These are phyloP conservation scores for Nakazawaea laoshanensis DNA, from an alignment of 805 yeast genomes.

Conservation along the genomic window DNA sequence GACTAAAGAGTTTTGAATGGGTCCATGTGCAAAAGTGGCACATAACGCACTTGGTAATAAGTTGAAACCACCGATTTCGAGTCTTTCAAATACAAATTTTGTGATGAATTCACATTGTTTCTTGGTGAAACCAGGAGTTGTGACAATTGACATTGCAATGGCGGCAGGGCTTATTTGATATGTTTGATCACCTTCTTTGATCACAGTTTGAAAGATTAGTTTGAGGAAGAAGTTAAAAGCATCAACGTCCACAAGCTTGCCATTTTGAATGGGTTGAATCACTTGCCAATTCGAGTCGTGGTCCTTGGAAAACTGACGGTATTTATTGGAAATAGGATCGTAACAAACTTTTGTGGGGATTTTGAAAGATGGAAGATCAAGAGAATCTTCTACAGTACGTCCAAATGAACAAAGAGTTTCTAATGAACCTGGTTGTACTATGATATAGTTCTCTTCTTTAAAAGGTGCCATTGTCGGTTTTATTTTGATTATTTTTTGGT, in stretches of 20 bases:
- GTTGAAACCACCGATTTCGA: constrained; percentile 67
- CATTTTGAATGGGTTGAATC: constrained; percentile 56
- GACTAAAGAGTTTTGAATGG: constrained; percentile 56
- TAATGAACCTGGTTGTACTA: constrained; percentile 75
- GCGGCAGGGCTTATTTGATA: constrained; percentile 25
- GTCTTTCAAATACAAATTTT: constrained; percentile 63
- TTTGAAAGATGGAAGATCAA: constrained; percentile 66
- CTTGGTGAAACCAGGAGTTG: constrained; percentile 65
- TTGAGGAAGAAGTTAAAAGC: constrained; percentile 63
- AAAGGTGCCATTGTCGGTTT: constrained; percentile 24
- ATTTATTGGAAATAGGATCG: constrained; percentile 18
- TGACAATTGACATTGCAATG: constrained; percentile 63
- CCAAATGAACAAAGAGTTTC: constrained; percentile 76
- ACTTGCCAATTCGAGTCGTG: constrained; percentile 27
- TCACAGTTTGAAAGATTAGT: constrained; percentile 40
- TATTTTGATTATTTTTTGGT: no score
- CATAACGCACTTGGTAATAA: constrained; percentile 62
- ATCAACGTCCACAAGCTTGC: constrained; percentile 55
- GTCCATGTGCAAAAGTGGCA: constrained; percentile 65
- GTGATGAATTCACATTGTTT: constrained; percentile 60
- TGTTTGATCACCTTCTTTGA: constrained; percentile 23
- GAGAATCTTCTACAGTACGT: constrained; percentile 49
- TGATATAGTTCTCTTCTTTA: constrained; percentile 27
- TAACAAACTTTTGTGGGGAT: constrained; percentile 66
- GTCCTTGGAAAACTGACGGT: constrained; percentile 24